Base-by-base conservation (phyloP, 108 stramenopile species). In the Fragilaria crotonensis region DNA sequence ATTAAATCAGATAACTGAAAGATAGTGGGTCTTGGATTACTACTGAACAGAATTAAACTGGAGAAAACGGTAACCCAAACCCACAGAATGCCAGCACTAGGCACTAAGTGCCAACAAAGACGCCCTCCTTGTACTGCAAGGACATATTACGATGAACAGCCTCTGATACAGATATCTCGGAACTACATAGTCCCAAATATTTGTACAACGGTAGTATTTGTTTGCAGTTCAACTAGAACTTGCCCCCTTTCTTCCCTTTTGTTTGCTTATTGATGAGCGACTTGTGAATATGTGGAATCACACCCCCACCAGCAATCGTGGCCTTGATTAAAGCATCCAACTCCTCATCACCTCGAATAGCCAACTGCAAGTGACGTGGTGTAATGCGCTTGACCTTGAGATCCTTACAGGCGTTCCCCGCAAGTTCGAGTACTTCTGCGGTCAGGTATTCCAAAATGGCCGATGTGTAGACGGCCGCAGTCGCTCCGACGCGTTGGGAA, bases 381-480 rank as follows among this genome's bases (percentile, higher is more conserved):
- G 98, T 99, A 84, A 99, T 99, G 85, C 98, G 97, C 87, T 99
- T 99, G 54, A 99, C 96, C 84, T 99, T 99, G 54, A 99, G 85
- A 79, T 99, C 98, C 81, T 99, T 99, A 75, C 97, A 99, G 33
- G 98, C 98, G 70, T 98, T 98, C 21, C 97, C 94, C 31, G 98
- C 98, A 53, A 99, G 75, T 87, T 99, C 98, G 53, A 99, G 84
- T 48, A 98, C 98, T 73, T 99, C 98, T 21, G 98, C 98, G 0
- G 97, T 98, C 25, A 99, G 84, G 75, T 99, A 99, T 83, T 99
- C 98, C 45, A 99, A 77, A 65, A 99, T 99, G 33, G 98, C 98
- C 4, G 97, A 94, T 30, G 98, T 96, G 92, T 99, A 99, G 21
- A 99, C 98, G 48, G 98, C 98, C 19, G 97, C 96, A 2, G 98